Base-by-base conservation (phyloP, 306 rosid genomes). In the Argentina anserina region DNA sequence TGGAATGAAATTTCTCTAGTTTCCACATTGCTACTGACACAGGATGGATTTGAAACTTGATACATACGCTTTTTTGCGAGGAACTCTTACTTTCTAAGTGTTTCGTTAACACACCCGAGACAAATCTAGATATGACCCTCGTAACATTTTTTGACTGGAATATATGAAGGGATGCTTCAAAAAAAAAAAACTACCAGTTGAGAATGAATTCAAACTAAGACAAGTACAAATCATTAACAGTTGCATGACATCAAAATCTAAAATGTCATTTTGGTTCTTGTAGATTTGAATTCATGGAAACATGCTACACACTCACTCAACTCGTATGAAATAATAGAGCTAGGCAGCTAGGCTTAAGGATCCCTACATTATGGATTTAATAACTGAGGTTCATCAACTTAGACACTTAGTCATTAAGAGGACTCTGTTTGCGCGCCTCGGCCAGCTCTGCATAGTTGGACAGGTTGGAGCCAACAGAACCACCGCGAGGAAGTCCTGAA, bases 381-480 rank as follows among this genome's bases (percentile, higher is more conserved):
- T 33, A 33, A 4, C 63, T 75, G 74, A 56, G 85, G 81, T 0
- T 84, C 74, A 28, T n/a, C n/a, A n/a, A n/a, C n/a, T n/a, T n/a
- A n/a, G n/a, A n/a, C n/a, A 79, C 74, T 5, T 81, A 76, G 74
- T 59, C 81, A 23, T 71, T 60, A 6, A 82, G 53, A 28, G 81
- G 2, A 3, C 73, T 65, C 0, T 81, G 43, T 69, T 83, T 84
- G 4, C 58, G 64, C 0, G 63, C 74, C 9, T 3, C 41, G 3
- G 11, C 40, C 25, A 87, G 71, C 10, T 67, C 84, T 1, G 83
- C 70, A 65, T 90, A 91, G 67, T 82, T 83, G 37, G 86, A 71
- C 66, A 93, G 93, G 67, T 83, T 83, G 28, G 93, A 83, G 47
- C 91, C 92, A 1, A 89, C 69, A 0, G 97, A 93, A 29, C 78